Percentiles rank a stretch among this genome's conserved stretches.
Conservation (phyloP, 108 stramenopile genomes). For the Fragilariopsis cylindrus region DNA sequence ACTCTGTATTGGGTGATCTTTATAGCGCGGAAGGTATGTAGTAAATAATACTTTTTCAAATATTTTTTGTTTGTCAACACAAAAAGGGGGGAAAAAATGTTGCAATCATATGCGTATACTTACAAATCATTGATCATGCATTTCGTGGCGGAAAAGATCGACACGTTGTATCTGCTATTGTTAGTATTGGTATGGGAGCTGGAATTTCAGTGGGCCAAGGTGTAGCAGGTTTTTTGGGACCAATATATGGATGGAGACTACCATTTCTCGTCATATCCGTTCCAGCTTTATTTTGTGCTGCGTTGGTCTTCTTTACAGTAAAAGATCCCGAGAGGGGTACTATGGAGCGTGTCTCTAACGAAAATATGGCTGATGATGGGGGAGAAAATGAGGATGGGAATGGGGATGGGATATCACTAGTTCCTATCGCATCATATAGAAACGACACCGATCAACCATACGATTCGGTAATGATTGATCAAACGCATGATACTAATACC, state of each 20-base stretch:
- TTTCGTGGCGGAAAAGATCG: slow-evolving; percentile 28
- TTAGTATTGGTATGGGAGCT: slow-evolving; percentile 69
- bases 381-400: background rate
- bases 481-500: background rate
- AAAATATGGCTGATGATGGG: background rate
- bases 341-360: slow-evolving; percentile 45
- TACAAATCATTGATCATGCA: background rate
- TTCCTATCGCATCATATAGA: slow-evolving; percentile 5
- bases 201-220: slow-evolving; percentile 78
- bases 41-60: background rate
- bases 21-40: slow-evolving; percentile 44
- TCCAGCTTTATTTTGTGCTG: slow-evolving; percentile 67
- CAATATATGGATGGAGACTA: slow-evolving; percentile 75
- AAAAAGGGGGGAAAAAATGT: background rate
- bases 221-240: slow-evolving; percentile 77
- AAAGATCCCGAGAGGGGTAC: slow-evolving; percentile 72
- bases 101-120: background rate
- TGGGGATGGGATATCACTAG: slow-evolving; percentile 20
- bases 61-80: background rate
- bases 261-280: slow-evolving; percentile 79
- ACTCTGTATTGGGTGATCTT: slow-evolving; percentile 80
- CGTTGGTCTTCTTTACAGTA: slow-evolving; percentile 58
- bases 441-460: background rate
- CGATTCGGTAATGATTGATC: background rate
- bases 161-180: slow-evolving; percentile 63